Conservation (phyloP, 2,329 filamentous ascomycete species). For the Nigrograna mackinnonii region DNA sequence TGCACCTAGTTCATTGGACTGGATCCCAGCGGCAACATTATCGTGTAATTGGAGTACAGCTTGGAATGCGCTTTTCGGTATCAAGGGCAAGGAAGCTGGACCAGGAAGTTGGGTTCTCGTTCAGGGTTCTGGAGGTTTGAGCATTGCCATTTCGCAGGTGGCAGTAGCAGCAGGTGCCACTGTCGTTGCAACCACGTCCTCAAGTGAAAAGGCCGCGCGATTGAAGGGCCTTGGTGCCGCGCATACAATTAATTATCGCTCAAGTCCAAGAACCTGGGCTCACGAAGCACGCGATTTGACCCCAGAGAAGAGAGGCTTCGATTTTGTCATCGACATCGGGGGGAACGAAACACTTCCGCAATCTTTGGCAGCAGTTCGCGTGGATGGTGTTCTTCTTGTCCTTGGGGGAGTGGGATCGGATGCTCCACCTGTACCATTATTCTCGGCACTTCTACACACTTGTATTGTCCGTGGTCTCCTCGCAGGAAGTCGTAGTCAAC, state of each 20-base stretch:
- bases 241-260: conserved; percentile 54
- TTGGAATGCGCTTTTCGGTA: conserved; percentile 50
- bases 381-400: too few species aligned
- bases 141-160: conserved; percentile 61
- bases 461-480: too few species aligned
- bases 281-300: conserved; percentile 50
- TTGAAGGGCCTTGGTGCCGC: conserved; percentile 48
- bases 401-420: too few species aligned
- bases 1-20: conserved; percentile 41
- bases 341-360: conserved; percentile 39
- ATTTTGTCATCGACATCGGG: conserved; percentile 45
- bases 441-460: too few species aligned
- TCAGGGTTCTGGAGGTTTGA: conserved; percentile 69
- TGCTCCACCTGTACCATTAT: too few species aligned
- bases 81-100: conserved; percentile 12
- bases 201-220: conserved; percentile 50
- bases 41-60: conserved; percentile 52
- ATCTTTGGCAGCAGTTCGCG: too few species aligned
- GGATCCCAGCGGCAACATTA: conserved; percentile 42
- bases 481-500: too few species aligned
- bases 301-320: conserved; percentile 44
- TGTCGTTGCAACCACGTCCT: conserved; percentile 56
- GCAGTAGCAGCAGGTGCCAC: conserved; percentile 51
- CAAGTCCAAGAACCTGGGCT: conserved; percentile 49
- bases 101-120: conserved; percentile 56